Evolutionary conservation across 192 early-diverging fungal genomes (phyloP), one percentile per base, ranked within the genome.

Genomic region (Umbelopsis isabellina): DNA sequence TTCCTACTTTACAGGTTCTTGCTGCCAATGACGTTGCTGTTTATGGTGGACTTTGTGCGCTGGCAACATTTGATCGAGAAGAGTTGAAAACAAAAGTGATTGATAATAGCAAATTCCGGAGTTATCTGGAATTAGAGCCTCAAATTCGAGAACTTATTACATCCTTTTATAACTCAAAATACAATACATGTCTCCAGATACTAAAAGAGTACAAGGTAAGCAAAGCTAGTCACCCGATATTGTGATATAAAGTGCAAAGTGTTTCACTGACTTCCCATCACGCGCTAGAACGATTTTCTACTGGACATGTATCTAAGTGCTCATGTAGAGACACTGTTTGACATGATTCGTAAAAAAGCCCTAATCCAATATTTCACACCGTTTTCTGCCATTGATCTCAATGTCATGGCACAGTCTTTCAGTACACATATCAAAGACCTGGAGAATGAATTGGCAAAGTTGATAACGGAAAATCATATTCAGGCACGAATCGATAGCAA

Each of bases 41-140:
- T 3, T 94, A 93, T 75, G 91, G 91, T 50, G 89, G 85, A 58
- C 79, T 95, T 11, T 91, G 89, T 75, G 91, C 91, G 8, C 69
- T 96, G 45, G 91, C 93, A 13, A 86, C 92, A 12, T 93, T 92
- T 67, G 86, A 89, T 47, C 78, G 95, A 46, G 49, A 77, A 46
- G 90, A 94, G 46, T 78, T 96, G 18, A 91, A 92, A 76, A 75
- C 58, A 1, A 71, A 85, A 65, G 83, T 96, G 22, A 83, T 94
- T 44, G 91, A 92, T 47, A 94, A 92, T 69, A 70, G 82, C 8
- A 79, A 86, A 33, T 92, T 95, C 68, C 90, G 89, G 51, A 85
- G 86, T 35, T 94, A 84, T 74, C 77, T 96, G n/a, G 94, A 94
- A 58, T 79, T 95, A 15, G 94, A 95, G 48, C 94, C 95, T 4